Conservation (phyloP, 192 early-diverging fungal species). For the Coemansia sp. region DNA sequence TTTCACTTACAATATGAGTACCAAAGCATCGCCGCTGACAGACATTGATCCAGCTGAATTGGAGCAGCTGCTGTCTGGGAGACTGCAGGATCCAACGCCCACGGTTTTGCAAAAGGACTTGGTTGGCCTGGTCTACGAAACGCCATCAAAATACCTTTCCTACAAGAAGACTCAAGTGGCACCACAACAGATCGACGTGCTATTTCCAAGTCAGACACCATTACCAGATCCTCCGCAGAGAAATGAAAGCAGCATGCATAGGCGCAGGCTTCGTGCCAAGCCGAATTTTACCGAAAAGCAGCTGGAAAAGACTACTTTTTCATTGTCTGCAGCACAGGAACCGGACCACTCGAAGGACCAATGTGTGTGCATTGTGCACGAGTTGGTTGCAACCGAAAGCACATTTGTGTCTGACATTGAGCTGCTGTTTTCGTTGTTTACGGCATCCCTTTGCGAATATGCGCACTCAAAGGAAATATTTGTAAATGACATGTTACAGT, state of each 20-base stretch:
- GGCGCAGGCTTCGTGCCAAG: neutral
- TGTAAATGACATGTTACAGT: constrained; percentile 29
- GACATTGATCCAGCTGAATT: constrained; percentile 16
- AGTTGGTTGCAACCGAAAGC: constrained; percentile 55
- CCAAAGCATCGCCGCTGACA: constrained; percentile 1
- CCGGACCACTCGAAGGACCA: constrained; percentile 13
- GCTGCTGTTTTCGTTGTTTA: constrained; percentile 45
- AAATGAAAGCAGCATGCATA: constrained; percentile 23
- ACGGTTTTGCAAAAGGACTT: constrained; percentile 12
- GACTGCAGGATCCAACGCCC: constrained; percentile 30
- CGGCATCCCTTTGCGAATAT: constrained; percentile 31
- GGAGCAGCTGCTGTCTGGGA: constrained; percentile 27
- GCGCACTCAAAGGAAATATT: constrained; percentile 15
- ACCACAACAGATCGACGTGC: neutral
- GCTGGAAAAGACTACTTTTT: neutral
- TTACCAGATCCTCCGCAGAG: constrained; percentile 11
- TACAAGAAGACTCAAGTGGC: neutral
- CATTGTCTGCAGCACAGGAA: neutral
- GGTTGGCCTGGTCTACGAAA: neutral
- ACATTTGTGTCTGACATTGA: constrained; percentile 58
- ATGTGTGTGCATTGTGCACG: constrained; percentile 46
- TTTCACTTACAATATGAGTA: neutral
- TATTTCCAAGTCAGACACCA: neutral
- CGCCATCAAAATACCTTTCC: neutral
- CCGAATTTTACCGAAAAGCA: neutral